Base-by-base conservation (phyloP, 352 stramenopile species). In the Pythium brassicae region DNA sequence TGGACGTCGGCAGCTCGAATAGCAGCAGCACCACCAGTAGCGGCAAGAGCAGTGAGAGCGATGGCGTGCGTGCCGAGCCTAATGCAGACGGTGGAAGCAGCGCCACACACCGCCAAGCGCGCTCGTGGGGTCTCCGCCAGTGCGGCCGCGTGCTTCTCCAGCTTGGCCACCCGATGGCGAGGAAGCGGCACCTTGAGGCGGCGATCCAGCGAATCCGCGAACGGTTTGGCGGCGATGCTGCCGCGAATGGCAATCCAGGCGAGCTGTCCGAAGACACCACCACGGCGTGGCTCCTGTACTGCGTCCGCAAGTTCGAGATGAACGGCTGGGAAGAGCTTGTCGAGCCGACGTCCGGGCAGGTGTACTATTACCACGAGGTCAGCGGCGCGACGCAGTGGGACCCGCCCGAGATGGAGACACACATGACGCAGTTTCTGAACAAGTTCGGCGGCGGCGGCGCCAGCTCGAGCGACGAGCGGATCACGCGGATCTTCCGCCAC, bases 291-390 rank as follows among this genome's bases (percentile, higher is more conserved):
- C 53, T 81, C 25, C 22, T 70, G 8, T 62, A 71, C 42, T 75
- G 71, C 40, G 61, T 77, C 6, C 63, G 66, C n/a, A 79, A 74
- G 50, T 63, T 79, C 2, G 72, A 78, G 23, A 69, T 79, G 54
- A 51, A 57, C 2, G 81, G 76, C 7, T 89, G 82, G 79, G 72
- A 88, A 48, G 73, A 89, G 40, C 49, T 81, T 11, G 54, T 70
- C 2, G 74, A 86, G 46, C 37, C 60, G 0, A 49, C 50, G 26
- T 61, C 53, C 2, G 73, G 74, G 7, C 69, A 83, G 14, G 62
- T 61, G 49, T 89, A 86, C 58, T 89, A 78, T 23, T 87, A 89
- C 49, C 81, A 89, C 55, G 74, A 87, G 50, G 54, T 75, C 2
- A 66, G 68, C 22, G 72, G 73, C 0, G 44, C 49, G 45, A 89